These are phyloP conservation scores for Alternaria sp. DNA, from an alignment of 2,329 filamentous ascomycete genomes.

Conservation along the genomic window DNA sequence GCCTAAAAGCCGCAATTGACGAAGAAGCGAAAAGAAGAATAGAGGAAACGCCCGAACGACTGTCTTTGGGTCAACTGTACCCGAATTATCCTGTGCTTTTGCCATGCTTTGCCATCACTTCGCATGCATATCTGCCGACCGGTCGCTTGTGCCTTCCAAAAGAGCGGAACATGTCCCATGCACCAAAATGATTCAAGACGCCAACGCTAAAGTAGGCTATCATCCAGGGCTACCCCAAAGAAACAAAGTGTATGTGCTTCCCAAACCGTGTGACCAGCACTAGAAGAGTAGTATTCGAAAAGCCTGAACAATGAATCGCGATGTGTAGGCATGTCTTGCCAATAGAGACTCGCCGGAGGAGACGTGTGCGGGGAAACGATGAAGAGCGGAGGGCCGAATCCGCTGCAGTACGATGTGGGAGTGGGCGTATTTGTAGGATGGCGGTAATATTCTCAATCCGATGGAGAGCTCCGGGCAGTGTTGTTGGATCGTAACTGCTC, in stretches of 20 bases:
- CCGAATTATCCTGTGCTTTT: not conserved
- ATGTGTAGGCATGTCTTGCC: not conserved
- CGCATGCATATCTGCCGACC: not conserved
- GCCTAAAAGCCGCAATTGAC: not conserved
- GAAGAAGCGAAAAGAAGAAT: not conserved
- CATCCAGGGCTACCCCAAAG: constrained; percentile 1
- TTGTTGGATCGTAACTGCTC: not conserved
- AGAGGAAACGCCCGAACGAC: not conserved
- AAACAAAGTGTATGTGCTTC: constrained; percentile 14
- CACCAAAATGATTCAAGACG: constrained; percentile 1
- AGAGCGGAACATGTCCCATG: not conserved
- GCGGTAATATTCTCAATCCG: not conserved
- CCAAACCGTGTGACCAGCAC: constrained; percentile 22
- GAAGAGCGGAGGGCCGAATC: not conserved
- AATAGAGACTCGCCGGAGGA: not conserved
- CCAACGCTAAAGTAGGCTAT: constrained; percentile 23
- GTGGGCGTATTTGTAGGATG: not conserved
- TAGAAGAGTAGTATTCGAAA: not conserved
- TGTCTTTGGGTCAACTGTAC: not conserved
- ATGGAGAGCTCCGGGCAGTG: not conserved
- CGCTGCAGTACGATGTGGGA: not conserved
- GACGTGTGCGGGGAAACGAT: not conserved
- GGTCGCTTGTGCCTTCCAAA: not conserved
- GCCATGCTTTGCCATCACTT: not conserved
- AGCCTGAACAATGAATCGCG: not conserved